phyloP scores from a whole-genome alignment of 2,329 filamentous ascomycete genomes.

The Cryphonectria carpinicola region DNA sequence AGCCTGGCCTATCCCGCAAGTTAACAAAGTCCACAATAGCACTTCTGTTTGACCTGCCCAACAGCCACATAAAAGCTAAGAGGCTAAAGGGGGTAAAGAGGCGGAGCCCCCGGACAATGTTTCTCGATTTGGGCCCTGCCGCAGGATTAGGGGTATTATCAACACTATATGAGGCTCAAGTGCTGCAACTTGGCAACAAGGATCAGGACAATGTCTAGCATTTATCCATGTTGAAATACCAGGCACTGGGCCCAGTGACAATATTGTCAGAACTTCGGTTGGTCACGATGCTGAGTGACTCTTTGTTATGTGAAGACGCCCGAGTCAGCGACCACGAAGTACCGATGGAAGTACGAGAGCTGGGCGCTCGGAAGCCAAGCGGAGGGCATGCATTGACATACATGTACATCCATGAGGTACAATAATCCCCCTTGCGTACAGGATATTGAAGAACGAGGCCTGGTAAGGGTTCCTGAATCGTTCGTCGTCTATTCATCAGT shows the following conservation, averaged over 20 bases:
- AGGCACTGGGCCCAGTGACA: too few species aligned
- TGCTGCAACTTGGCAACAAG: not conserved
- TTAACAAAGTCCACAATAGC: not conserved
- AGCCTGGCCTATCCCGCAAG: not conserved
- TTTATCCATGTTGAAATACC: too few species aligned
- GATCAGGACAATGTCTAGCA: not conserved
- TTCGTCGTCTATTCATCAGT: not conserved
- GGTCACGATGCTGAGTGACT: not conserved
- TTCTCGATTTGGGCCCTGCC: not conserved
- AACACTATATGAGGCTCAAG: not conserved
- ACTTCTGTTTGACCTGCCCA: not conserved
- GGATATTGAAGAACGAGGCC: not conserved
- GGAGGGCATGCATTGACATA: not conserved
- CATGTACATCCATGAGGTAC: not conserved
- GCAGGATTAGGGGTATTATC: not conserved
- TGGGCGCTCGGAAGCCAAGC: not conserved
- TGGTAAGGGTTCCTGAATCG: not conserved
- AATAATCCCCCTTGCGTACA: not conserved
- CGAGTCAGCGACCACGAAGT: not conserved
- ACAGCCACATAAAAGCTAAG: not conserved
- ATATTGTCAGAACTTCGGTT: too few species aligned
- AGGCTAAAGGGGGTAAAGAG: not conserved
- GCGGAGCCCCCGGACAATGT: not conserved
- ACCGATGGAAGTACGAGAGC: not conserved
- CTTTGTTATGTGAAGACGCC: not conserved